These are phyloP conservation scores for Chimonanthus salicifolius DNA, from an alignment of 164 flowering plant genomes.

Conservation along the genomic window DNA sequence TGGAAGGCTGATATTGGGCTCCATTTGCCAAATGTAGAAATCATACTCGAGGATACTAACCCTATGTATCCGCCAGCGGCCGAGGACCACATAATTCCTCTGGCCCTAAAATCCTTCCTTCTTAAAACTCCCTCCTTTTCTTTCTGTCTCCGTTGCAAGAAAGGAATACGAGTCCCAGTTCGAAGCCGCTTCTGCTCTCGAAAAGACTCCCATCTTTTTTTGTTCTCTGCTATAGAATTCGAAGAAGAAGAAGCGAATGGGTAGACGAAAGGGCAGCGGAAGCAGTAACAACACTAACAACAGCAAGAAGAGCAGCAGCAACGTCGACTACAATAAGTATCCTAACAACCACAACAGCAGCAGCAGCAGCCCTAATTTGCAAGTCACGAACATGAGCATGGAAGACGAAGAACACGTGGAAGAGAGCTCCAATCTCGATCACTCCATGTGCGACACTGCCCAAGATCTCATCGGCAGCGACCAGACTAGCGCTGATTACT, in stretches of 20 bases:
- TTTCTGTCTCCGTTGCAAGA: background rate
- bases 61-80: background rate
- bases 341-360: constrained; percentile 8
- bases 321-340: constrained; percentile 18
- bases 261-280: constrained; percentile 33
- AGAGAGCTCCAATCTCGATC: constrained; percentile 39
- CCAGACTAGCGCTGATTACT: constrained; percentile 94
- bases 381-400: constrained; percentile 24
- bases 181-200: background rate
- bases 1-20: no score
- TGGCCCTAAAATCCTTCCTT: background rate
- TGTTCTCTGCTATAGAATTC: background rate
- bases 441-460: constrained; percentile 29
- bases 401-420: constrained; percentile 28
- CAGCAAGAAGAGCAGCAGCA: constrained; percentile 9
- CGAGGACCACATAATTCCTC: background rate
- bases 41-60: background rate
- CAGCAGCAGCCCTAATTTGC: constrained; percentile 5
- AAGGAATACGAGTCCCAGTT: background rate
- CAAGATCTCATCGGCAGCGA: constrained; percentile 36
- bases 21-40: background rate
- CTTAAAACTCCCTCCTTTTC: background rate
- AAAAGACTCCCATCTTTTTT: background rate
- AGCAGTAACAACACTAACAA: constrained; percentile 21
- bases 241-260: background rate